Conservation (phyloP, 2,329 filamentous ascomycete genomes). For the Ceratocystis smalleyi region DNA sequence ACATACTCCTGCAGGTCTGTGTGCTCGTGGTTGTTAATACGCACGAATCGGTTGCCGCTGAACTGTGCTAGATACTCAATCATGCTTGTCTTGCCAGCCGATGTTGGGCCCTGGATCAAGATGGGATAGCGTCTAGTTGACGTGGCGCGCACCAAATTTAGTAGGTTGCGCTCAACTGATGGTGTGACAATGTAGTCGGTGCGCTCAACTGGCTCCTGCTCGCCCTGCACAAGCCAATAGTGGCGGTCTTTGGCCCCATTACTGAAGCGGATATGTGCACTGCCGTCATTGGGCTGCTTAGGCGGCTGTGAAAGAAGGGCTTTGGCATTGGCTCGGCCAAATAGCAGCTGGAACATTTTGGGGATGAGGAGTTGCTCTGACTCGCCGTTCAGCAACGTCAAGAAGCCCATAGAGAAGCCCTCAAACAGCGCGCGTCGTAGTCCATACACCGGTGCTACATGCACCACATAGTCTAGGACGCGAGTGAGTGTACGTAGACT, state of each 20-base stretch:
- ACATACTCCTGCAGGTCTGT: constrained; percentile 97
- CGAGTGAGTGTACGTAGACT: constrained; percentile 87
- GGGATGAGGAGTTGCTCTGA: constrained; percentile 69
- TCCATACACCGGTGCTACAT: constrained; percentile 71
- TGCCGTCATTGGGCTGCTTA: constrained; percentile 59
- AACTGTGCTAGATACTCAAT: constrained; percentile 95
- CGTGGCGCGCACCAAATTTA: constrained; percentile 84
- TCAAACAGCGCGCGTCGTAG: constrained; percentile 77
- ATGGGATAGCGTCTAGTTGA: constrained; percentile 88
- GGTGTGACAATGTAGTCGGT: constrained; percentile 91
- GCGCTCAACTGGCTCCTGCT: constrained; percentile 49
- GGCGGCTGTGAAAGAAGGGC: constrained; percentile 66
- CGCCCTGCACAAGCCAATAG: constrained; percentile 78
- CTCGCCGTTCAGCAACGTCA: constrained; percentile 69
- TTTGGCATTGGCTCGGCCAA: constrained; percentile 50
- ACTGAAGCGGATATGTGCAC: constrained; percentile 63
- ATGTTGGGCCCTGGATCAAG: constrained; percentile 89
- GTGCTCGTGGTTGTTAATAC: constrained; percentile 99
- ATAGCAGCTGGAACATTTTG: constrained; percentile 64
- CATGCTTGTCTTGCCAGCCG: constrained; percentile 97
- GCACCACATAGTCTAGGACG: constrained; percentile 72
- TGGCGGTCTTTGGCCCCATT: constrained; percentile 50
- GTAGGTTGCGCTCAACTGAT: constrained; percentile 84
- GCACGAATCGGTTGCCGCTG: constrained; percentile 90
- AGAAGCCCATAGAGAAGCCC: constrained; percentile 94